These are phyloP conservation scores for Aurantiochytrium sp. DNA, from an alignment of 108 stramenopile genomes.

Conservation along the genomic window DNA sequence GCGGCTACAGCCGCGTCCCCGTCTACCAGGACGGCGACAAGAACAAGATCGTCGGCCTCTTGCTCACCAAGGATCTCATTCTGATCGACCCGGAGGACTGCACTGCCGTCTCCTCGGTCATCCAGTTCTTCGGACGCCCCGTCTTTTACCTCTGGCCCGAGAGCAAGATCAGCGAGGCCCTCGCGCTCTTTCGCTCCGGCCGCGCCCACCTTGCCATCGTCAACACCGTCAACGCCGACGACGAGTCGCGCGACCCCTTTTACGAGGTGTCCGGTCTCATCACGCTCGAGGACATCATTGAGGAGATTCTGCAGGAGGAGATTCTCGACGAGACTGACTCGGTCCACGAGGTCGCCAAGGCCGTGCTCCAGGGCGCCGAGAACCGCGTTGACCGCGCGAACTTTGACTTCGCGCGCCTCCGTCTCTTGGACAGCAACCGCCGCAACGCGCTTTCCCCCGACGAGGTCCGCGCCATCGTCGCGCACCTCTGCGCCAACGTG, in stretches of 20 bases:
- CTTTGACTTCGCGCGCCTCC: constrained; percentile 27
- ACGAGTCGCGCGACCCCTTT: constrained; percentile 70
- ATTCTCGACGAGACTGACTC: constrained; percentile 83
- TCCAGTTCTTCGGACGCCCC: constrained; percentile 81
- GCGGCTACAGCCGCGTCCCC: constrained; percentile 84
- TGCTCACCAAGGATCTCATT: constrained; percentile 96
- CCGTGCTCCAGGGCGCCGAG: not conserved
- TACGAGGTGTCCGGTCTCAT: constrained; percentile 92
- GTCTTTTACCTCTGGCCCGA: constrained; percentile 78
- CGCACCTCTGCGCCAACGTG: not conserved
- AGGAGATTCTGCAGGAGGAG: constrained; percentile 87
- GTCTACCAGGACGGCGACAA: constrained; percentile 76
- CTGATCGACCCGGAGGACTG: constrained; percentile 95
- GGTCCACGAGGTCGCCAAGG: not conserved
- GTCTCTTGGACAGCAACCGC: constrained; percentile 11
- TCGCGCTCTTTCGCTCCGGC: constrained; percentile 78
- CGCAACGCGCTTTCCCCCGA: not conserved
- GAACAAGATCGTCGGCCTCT: constrained; percentile 73
- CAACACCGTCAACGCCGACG: constrained; percentile 77
- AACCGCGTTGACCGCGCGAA: not conserved
- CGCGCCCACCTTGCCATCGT: constrained; percentile 87
- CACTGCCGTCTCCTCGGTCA: constrained; percentile 75
- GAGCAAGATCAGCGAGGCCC: constrained; percentile 77
- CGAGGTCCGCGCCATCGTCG: constrained; percentile 13
- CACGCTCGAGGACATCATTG: constrained; percentile 92